Evolutionary conservation across 495 filamentous ascomycete genomes (phyloP).

Genomic region (Annulohypoxylon maeteangense): DNA sequence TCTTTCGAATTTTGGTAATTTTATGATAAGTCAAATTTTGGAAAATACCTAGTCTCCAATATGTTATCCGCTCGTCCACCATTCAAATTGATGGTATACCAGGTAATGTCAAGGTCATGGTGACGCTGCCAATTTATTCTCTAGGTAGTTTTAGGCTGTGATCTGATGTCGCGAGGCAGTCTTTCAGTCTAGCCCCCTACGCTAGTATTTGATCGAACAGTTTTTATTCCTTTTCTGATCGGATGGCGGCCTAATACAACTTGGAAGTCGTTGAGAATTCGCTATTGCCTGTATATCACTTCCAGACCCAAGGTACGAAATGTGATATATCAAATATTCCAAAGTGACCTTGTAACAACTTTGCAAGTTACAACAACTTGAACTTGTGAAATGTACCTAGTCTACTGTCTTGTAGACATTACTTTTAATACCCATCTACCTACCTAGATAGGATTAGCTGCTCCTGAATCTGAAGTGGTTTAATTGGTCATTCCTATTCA

Average conservation of each 20-base stretch:
- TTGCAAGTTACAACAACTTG: too few species aligned
- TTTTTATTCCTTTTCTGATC: neutral
- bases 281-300: neutral
- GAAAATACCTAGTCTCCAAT: neutral
- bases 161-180: neutral
- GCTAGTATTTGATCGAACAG: neutral
- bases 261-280: neutral
- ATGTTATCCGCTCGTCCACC: neutral
- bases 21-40: neutral
- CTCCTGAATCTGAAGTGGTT: neutral
- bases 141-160: neutral
- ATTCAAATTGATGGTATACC: neutral
- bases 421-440: neutral
- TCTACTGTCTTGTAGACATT: too few species aligned
- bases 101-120: neutral
- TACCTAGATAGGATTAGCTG: neutral
- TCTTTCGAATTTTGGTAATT: neutral
- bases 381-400: too few species aligned
- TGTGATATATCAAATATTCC: neutral
- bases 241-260: neutral
- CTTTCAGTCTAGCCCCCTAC: constrained; percentile 1
- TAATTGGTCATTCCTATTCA: neutral
- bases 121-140: neutral
- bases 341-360: neutral
- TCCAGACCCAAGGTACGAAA: neutral